Percentiles rank a stretch among this genome's conserved stretches.
phyloP scores from a whole-genome alignment of 225 moss, liverwort and hornwort species.

The Climacium dendroides region DNA sequence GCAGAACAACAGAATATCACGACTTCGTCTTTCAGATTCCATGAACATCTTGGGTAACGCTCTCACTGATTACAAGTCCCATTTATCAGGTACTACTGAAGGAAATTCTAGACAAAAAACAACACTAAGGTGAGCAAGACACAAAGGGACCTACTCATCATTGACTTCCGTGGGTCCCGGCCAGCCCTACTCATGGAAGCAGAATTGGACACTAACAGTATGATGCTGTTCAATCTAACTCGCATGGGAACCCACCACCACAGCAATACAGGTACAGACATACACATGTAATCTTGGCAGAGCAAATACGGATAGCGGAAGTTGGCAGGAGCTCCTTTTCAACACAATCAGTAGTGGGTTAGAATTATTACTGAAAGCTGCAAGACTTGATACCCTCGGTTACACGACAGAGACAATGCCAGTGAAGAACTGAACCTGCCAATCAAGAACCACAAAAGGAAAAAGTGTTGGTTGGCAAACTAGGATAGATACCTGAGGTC shows the following conservation, averaged over 20 bases:
- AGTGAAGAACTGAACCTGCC: background rate
- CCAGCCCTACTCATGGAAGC: background rate
- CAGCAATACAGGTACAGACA: background rate
- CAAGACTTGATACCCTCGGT: background rate
- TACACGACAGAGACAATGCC: background rate
- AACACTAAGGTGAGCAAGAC: background rate
- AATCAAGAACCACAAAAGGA: background rate
- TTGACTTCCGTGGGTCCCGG: conserved; percentile 1
- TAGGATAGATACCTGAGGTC: background rate
- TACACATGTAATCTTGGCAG: background rate
- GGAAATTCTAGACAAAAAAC: background rate
- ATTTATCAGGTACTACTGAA: background rate
- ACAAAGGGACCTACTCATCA: conserved; percentile 2
- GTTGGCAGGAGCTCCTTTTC: background rate
- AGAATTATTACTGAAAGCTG: background rate
- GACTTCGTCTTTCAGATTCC: background rate
- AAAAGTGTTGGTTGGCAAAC: background rate
- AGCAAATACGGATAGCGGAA: background rate
- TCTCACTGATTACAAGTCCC: conserved; percentile 17
- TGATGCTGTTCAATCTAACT: background rate
- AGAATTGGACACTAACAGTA: background rate
- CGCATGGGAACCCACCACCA: background rate
- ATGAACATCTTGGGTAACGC: background rate
- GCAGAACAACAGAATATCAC: background rate
- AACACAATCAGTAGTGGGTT: background rate